Conservation (phyloP, 2,329 filamentous ascomycete genomes). For the Emergomyces africanus region DNA sequence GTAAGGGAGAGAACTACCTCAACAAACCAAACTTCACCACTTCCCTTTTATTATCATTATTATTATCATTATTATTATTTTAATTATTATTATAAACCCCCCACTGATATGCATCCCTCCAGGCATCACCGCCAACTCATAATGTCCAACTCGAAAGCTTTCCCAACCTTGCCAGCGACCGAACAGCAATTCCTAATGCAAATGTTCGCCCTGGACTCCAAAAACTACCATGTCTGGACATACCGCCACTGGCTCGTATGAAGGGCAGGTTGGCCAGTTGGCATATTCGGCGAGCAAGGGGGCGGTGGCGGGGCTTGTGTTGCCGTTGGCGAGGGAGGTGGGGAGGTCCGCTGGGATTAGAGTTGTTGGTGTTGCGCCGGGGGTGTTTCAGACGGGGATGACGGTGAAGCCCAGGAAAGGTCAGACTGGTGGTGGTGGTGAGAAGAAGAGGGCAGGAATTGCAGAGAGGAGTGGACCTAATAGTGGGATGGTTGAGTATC, state of each 20-base stretch:
- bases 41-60: too few relatives aligned
- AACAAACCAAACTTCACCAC: not conserved
- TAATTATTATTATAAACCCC: slow-evolving; percentile 41
- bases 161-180: slow-evolving; percentile 45
- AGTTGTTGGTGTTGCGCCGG: slow-evolving; percentile 15
- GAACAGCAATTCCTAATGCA: slow-evolving; percentile 64
- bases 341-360: slow-evolving; percentile 14
- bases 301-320: slow-evolving; percentile 13
- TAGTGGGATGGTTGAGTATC: slow-evolving; percentile 15
- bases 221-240: slow-evolving; percentile 98
- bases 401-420: slow-evolving; percentile 8
- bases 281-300: slow-evolving; percentile 18
- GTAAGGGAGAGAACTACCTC: slow-evolving; percentile 25
- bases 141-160: slow-evolving; percentile 36
- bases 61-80: slow-evolving; percentile 28
- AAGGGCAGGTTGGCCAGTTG: slow-evolving; percentile 15
- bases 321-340: slow-evolving; percentile 15
- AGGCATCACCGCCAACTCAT: slow-evolving; percentile 47
- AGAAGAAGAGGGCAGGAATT: slow-evolving; percentile 2
- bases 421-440: not conserved
- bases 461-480: slow-evolving; percentile 3
- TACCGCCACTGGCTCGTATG: slow-evolving; percentile 62
- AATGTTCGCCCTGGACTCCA: slow-evolving; percentile 77
- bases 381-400: slow-evolving; percentile 15
- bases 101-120: slow-evolving; percentile 30